Conservation (phyloP, 805 yeast genomes). For the Komagataella pseudopastoris region DNA sequence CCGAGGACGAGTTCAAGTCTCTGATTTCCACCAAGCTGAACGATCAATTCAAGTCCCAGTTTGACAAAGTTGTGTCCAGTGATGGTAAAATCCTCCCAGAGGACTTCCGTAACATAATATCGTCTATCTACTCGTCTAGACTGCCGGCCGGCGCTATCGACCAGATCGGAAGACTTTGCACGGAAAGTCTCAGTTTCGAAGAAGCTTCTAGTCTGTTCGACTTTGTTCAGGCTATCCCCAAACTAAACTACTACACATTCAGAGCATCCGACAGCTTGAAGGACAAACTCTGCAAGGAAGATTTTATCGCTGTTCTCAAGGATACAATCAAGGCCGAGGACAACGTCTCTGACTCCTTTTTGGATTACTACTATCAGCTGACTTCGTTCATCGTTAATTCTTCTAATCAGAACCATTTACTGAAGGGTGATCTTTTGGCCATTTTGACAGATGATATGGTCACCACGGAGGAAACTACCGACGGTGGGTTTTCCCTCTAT, state of each 20-base stretch:
- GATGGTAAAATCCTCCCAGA: slow-evolving; percentile 7
- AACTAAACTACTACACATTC: slow-evolving; percentile 16
- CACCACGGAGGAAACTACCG: slow-evolving; percentile 31
- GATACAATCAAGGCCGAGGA: slow-evolving; percentile 10
- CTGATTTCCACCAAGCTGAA: background rate
- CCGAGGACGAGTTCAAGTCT: background rate
- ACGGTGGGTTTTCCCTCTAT: slow-evolving; percentile 25
- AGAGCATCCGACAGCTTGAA: slow-evolving; percentile 9
- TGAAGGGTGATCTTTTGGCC: slow-evolving; percentile 15
- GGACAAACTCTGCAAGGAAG: slow-evolving; percentile 11
- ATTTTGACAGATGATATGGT: slow-evolving; percentile 40
- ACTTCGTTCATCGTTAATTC: background rate
- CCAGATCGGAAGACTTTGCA: slow-evolving; percentile 38
- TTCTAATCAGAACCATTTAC: background rate
- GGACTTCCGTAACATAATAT: slow-evolving; percentile 10
- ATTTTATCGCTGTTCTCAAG: slow-evolving; percentile 13
- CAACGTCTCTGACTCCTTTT: slow-evolving; percentile 18
- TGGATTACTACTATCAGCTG: slow-evolving; percentile 15
- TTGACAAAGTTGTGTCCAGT: slow-evolving; percentile 5
- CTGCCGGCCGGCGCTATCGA: slow-evolving; percentile 36
- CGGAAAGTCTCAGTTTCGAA: slow-evolving; percentile 30
- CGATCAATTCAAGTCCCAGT: slow-evolving; percentile 10
- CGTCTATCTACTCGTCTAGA: slow-evolving; percentile 14
- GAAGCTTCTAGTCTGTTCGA: slow-evolving; percentile 33
- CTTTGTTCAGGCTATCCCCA: slow-evolving; percentile 23